Percentiles rank a stretch among this genome's conserved stretches.
Conservation (phyloP, 2,329 filamentous ascomycete species). For the Penicillium sp. region DNA sequence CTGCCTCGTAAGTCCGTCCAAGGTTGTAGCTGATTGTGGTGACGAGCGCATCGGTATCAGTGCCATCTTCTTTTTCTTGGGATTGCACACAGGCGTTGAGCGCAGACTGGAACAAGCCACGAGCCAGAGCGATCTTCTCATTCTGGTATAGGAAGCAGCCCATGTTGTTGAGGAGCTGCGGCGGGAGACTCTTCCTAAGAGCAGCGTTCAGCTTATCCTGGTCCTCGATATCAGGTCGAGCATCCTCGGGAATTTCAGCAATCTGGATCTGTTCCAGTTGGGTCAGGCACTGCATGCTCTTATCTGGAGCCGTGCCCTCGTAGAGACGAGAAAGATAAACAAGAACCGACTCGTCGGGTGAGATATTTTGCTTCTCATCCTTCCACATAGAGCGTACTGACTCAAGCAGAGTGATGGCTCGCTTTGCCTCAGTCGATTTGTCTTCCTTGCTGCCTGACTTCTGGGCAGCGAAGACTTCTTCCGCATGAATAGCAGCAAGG, state of each 20-base stretch:
- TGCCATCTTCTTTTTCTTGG: slow-evolving; percentile 69
- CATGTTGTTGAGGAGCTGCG: slow-evolving; percentile 94
- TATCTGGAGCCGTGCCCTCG: slow-evolving; percentile 80
- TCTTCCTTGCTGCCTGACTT: slow-evolving; percentile 81
- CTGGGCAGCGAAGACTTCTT: slow-evolving; percentile 85
- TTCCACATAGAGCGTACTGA: slow-evolving; percentile 85
- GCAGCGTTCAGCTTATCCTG: slow-evolving; percentile 57
- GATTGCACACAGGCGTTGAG: slow-evolving; percentile 82
- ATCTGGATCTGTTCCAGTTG: slow-evolving; percentile 91
- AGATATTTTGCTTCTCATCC: slow-evolving; percentile 79
- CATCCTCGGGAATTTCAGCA: slow-evolving; percentile 70
- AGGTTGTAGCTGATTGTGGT: slow-evolving; percentile 98
- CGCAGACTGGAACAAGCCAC: slow-evolving; percentile 88
- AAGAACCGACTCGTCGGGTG: slow-evolving; percentile 80
- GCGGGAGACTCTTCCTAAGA: slow-evolving; percentile 76
- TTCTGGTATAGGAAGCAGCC: slow-evolving; percentile 91
- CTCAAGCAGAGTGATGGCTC: slow-evolving; percentile 82
- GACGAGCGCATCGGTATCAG: slow-evolving; percentile 86
- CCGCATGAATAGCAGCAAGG: slow-evolving; percentile 86
- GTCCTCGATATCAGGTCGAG: slow-evolving; percentile 62
- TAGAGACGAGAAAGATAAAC: slow-evolving; percentile 91
- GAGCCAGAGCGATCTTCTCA: slow-evolving; percentile 76
- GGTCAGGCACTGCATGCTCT: slow-evolving; percentile 84
- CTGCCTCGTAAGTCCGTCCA: slow-evolving; percentile 86
- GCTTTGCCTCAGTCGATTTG: slow-evolving; percentile 79